Percentiles rank a stretch among this genome's conserved stretches.
phyloP scores from a whole-genome alignment of 2,329 filamentous ascomycete genomes.

The Colletotrichum gloeosporioides region DNA sequence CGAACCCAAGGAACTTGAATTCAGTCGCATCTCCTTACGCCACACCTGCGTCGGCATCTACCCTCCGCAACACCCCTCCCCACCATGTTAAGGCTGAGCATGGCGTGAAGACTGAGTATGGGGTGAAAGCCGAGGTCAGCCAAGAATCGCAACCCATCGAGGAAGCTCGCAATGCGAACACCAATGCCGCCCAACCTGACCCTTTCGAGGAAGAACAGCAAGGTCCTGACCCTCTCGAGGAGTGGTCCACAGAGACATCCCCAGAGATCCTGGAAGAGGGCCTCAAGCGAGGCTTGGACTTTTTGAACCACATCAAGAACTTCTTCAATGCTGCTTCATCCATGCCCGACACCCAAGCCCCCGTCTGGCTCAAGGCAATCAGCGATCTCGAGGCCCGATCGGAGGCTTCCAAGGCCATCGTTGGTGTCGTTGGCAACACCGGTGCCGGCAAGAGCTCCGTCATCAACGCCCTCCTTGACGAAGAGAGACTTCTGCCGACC shows the following conservation, averaged over 20 bases:
- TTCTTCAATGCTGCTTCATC: not conserved
- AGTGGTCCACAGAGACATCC: not conserved
- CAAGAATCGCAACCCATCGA: not conserved
- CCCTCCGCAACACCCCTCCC: not conserved
- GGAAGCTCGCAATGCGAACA: not conserved
- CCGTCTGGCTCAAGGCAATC: slow-evolving; percentile 7
- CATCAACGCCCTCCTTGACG: slow-evolving; percentile 68
- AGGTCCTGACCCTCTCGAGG: not conserved
- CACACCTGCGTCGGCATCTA: not conserved
- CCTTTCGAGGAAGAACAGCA: not conserved
- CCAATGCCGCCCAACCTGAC: not conserved
- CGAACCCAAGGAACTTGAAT: not conserved
- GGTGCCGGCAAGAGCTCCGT: slow-evolving; percentile 68
- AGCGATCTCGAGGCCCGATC: slow-evolving; percentile 27
- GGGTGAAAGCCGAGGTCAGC: not conserved
- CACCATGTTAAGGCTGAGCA: not conserved
- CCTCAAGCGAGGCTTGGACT: not conserved
- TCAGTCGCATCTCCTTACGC: not conserved
- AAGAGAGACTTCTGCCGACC: slow-evolving; percentile 54
- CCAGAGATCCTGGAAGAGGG: slow-evolving; percentile 2
- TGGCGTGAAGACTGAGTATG: not conserved
- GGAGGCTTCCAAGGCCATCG: slow-evolving; percentile 39
- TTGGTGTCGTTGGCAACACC: slow-evolving; percentile 68
- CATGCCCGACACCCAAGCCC: not conserved
- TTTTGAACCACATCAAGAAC: slow-evolving; percentile 3